phyloP scores from a whole-genome alignment of 73 alveolate species.

The Paramecium biaurelia region DNA sequence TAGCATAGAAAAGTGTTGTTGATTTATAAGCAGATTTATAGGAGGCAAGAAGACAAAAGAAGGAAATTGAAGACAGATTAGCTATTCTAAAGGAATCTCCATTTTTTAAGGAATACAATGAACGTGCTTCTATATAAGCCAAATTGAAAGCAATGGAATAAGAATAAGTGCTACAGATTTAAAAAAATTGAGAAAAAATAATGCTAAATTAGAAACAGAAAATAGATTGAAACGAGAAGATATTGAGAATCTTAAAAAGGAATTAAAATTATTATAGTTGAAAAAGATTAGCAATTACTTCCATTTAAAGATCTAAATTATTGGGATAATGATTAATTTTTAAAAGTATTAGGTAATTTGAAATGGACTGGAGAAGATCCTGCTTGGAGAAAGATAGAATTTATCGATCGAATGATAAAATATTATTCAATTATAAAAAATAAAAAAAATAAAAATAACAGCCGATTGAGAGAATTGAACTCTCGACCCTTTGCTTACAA shows the following conservation, averaged over 20 bases:
- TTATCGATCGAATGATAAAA: slow-evolving; percentile 74
- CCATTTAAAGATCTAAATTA: slow-evolving; percentile 65
- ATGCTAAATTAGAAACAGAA: slow-evolving; percentile 38
- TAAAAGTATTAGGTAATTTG: slow-evolving; percentile 59
- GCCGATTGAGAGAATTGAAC: slow-evolving; percentile 57
- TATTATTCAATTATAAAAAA: neutral
- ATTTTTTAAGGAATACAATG: slow-evolving; percentile 56
- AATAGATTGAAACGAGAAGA: slow-evolving; percentile 63
- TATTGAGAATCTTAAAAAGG: slow-evolving; percentile 56
- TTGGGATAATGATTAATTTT: slow-evolving; percentile 64
- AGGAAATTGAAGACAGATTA: slow-evolving; percentile 11
- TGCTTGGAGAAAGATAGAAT: slow-evolving; percentile 84
- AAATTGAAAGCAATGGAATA: slow-evolving; percentile 34
- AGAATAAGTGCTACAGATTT: slow-evolving; percentile 58
- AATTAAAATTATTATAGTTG: slow-evolving; percentile 50
- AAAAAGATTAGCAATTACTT: slow-evolving; percentile 58
- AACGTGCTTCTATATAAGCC: slow-evolving; percentile 64
- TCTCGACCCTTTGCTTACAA: slow-evolving; percentile 59
- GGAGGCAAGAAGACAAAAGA: slow-evolving; percentile 40
- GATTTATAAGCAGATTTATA: slow-evolving; percentile 14
- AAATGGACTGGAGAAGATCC: slow-evolving; percentile 73
- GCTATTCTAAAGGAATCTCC: slow-evolving; percentile 39
- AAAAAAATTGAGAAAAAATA: slow-evolving; percentile 10
- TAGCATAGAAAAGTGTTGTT: neutral
- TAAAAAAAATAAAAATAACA: neutral